Conservation (phyloP, 1,284 basidiomycete genomes). For the Pisolithus thermaeus region DNA sequence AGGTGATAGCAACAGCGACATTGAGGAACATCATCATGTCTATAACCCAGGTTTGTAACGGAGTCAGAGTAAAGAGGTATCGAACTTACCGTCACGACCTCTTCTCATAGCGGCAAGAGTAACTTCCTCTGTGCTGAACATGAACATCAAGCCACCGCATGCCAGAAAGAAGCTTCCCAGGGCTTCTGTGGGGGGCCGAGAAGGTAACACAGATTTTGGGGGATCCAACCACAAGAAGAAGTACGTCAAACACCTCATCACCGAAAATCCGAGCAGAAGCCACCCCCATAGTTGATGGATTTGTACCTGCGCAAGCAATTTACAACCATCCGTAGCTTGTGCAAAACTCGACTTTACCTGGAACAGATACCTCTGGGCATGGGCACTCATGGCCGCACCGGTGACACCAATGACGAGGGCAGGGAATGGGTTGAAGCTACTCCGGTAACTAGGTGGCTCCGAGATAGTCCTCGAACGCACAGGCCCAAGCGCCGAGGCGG, state of each 20-base stretch:
- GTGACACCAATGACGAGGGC: constrained; percentile 91
- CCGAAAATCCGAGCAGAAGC: constrained; percentile 77
- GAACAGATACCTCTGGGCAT: constrained; percentile 86
- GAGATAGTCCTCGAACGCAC: constrained; percentile 34
- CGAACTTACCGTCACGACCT: constrained; percentile 72
- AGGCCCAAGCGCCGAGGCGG: constrained; percentile 39
- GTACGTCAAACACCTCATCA: constrained; percentile 83
- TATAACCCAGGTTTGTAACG: constrained; percentile 19
- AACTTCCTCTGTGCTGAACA: constrained; percentile 88
- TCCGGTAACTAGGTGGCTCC: constrained; percentile 69
- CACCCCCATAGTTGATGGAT: constrained; percentile 92
- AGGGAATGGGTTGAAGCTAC: constrained; percentile 92
- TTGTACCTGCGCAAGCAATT: constrained; percentile 49
- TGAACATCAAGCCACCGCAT: constrained; percentile 87
- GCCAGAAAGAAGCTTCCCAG: constrained; percentile 84
- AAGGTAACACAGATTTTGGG: constrained; percentile 73
- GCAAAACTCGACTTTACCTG: constrained; percentile 41
- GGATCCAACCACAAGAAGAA: constrained; percentile 89
- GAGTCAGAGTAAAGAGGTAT: constrained; percentile 9
- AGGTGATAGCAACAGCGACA: constrained; percentile 75
- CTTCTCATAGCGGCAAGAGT: constrained; percentile 89
- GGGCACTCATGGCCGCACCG: constrained; percentile 93
- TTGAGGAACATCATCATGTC: constrained; percentile 85
- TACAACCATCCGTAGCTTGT: constrained; percentile 4
- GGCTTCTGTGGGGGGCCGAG: constrained; percentile 92